Percentiles rank a stretch among this genome's conserved stretches.
Evolutionary conservation across 2,329 filamentous ascomycete genomes (phyloP).

Genomic region (Claviceps sp.): DNA sequence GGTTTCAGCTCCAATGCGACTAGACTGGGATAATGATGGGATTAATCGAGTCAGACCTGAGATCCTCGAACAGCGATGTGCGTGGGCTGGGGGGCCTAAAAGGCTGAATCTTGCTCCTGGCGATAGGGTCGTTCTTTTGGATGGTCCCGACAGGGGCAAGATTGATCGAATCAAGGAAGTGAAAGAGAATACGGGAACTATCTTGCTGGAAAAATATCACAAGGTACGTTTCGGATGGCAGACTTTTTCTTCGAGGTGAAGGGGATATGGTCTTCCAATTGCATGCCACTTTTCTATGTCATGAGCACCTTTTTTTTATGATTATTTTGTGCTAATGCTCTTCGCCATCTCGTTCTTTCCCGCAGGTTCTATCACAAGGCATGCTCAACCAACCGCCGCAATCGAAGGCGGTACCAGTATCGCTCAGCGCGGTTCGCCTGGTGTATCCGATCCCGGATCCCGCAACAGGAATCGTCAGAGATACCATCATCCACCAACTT

Average conservation of each 20-base stretch:
- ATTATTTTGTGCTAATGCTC: neutral
- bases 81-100: slow-evolving; percentile 41
- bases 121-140: slow-evolving; percentile 72
- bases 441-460: slow-evolving; percentile 63
- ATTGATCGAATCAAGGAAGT: slow-evolving; percentile 60
- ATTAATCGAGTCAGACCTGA: slow-evolving; percentile 16
- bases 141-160: slow-evolving; percentile 68
- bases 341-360: neutral
- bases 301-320: neutral
- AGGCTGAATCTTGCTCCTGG: slow-evolving; percentile 50
- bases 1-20: slow-evolving; percentile 22
- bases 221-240: slow-evolving; percentile 35
- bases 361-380: slow-evolving; percentile 17
- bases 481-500: slow-evolving; percentile 66
- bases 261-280: neutral
- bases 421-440: slow-evolving; percentile 63
- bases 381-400: slow-evolving; percentile 18
- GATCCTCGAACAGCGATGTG: slow-evolving; percentile 29
- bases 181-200: slow-evolving; percentile 36
- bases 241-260: neutral
- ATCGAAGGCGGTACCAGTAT: slow-evolving; percentile 34
- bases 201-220: slow-evolving; percentile 49
- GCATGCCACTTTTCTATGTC: neutral
- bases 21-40: slow-evolving; percentile 22
- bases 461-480: slow-evolving; percentile 48